Evolutionary conservation across 495 filamentous ascomycete genomes (phyloP), one percentile per base, ranked within the genome.

Genomic region (Talaromyces stipitatus): DNA sequence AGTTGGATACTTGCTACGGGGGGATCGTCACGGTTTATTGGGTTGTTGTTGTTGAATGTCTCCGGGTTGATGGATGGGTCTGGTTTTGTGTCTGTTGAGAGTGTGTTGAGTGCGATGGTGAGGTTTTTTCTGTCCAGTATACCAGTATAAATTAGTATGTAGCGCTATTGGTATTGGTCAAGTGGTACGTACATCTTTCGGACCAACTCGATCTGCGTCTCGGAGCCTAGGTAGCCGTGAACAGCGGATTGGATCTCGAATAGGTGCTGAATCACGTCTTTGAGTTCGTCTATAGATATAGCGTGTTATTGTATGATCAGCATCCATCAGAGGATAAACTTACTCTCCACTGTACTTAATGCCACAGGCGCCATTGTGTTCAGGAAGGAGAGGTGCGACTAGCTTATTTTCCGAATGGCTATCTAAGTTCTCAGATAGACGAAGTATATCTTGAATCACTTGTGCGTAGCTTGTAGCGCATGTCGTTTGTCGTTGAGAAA

Each of bases 201-300:
- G 27, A 81, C 77, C 41, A 89, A 78, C 43, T 84, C 82, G 55
- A 84, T 72, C 58, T 81, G 77, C 18, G 83, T 83, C 48, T 78
- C 78, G 12, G 81, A 71, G 36, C 86, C 86, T 59, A 84, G 75
- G 59, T 84, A 79, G 70, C 90, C 86, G 71, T 90, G 86, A 50
- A 84, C 80, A 29, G 83, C 78, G 28, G 85, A 82, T 72, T 91
- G 87, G 57, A 96, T 78, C 65, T 91, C 84, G 76, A 89, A 95
- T 50, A 97, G 85, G 63, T 91, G 86, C 64, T 94, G 88, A 69
- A 97, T 91, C 38, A 91, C 65, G 45, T 76, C 72, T 67, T 77
- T 77, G 20, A 78, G 62, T 52, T 78, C 74, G 51, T 69, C 75
- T 78, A 59, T 18, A n/a, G n/a, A 16, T 11, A 23, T 4, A 26